phyloP scores from a whole-genome alignment of 1,284 basidiomycete genomes.

The Chiua sp. region DNA sequence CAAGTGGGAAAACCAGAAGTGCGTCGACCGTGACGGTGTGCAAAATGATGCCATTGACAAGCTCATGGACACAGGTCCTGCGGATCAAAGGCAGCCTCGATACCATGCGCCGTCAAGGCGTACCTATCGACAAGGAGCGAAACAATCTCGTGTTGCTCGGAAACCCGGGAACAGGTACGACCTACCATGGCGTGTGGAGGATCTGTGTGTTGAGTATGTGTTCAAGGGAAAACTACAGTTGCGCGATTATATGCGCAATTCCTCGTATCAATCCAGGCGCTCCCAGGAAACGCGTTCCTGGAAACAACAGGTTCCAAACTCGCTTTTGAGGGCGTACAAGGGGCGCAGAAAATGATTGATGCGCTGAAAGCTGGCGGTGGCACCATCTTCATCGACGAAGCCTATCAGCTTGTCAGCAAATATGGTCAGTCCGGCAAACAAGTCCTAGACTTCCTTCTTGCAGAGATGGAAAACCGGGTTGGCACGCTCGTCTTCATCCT shows the following conservation, averaged over 20 bases:
- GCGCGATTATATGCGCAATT: slow-evolving; percentile 68
- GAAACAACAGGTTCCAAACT: slow-evolving; percentile 68
- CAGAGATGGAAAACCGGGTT: slow-evolving; percentile 73
- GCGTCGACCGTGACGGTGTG: slow-evolving; percentile 49
- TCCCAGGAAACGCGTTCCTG: slow-evolving; percentile 58
- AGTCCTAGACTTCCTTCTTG: slow-evolving; percentile 70
- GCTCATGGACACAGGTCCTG: slow-evolving; percentile 60
- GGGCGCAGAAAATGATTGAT: slow-evolving; percentile 55
- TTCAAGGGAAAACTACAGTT: slow-evolving; percentile 69
- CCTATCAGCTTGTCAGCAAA: slow-evolving; percentile 62
- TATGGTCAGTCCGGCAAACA: slow-evolving; percentile 54
- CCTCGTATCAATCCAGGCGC: slow-evolving; percentile 55
- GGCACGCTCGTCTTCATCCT: slow-evolving; percentile 72
- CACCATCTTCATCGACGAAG: slow-evolving; percentile 69
- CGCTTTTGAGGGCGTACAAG: slow-evolving; percentile 59
- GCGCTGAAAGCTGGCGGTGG: slow-evolving; percentile 61
- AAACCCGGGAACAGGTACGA: slow-evolving; percentile 65
- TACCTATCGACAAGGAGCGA: slow-evolving; percentile 53
- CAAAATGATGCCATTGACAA: slow-evolving; percentile 52
- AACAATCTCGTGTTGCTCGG: slow-evolving; percentile 62
- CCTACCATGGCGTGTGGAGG: neutral
- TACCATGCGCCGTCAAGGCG: slow-evolving; percentile 48
- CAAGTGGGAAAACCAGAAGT: slow-evolving; percentile 58
- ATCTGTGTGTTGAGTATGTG: neutral
- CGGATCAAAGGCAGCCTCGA: slow-evolving; percentile 58